Evolutionary conservation across 108 stramenopile genomes (phyloP), one percentile per base, ranked within the genome.

Genomic region (Epipyxis sp.): DNA sequence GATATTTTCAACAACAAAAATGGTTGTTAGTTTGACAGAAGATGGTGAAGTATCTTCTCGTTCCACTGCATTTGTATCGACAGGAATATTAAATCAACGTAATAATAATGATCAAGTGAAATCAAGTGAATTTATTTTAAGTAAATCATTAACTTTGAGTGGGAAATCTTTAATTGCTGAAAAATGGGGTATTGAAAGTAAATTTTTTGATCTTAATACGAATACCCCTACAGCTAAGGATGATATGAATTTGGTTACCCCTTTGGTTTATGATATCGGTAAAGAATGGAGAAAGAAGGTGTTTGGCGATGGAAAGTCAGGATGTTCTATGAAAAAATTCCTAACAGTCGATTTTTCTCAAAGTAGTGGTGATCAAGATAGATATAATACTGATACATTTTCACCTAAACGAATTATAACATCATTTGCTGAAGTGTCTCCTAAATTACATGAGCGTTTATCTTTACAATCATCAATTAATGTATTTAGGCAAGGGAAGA

Each of bases 1-100:
- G 3, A 6, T 65, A 16, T 16, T 10, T 32, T 37, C 20, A 10
- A 32, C 61, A 6, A 32, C 61, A 37, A 29, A 37, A 10, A 32
- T 65, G 6, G 61, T 65, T 3, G 61, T 65, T 10, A 35, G 34
- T 29, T 32, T 65, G 34, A 65, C 61, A 10, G 61, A 65, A 32
- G 34, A 32, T 37, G 61, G 61, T 6, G 61, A 65, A 37, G 61
- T 65, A 37, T 3, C 61, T 32, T 32, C 10, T 32, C 61, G 25
- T 6, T 65, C 25, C 30, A 37, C 3, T 32, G 34, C 61, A 16
- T 65, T 65, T 37, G 6, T 32, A 37, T 32, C 34, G 30, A 35
- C 61, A 6, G 61, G 61, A 29, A 65, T 65, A 10, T 25, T 65
- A 25, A n/a, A n/a, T n/a, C n/a, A n/a, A n/a, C n/a, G n/a, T n/a